A percentile compares a stretch with the other conserved stretches of the same genome.
phyloP scores from a whole-genome alignment of 2,329 filamentous ascomycete genomes.

The Botrytis aclada region DNA sequence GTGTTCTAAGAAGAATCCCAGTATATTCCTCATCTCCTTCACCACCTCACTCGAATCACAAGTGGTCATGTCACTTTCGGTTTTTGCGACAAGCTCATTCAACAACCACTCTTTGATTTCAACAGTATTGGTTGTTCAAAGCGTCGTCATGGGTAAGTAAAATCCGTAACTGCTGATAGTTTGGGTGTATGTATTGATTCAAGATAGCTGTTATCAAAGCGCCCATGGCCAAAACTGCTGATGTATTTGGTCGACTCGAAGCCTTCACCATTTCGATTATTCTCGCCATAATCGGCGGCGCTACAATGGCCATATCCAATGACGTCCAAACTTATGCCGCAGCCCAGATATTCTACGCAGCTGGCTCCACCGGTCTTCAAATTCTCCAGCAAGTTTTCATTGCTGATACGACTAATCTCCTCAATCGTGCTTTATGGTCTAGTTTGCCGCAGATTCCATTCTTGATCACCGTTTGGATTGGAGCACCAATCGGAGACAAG shows the following conservation, averaged over 20 bases:
- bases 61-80: constrained; percentile 42
- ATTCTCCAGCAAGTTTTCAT: constrained; percentile 56
- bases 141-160: constrained; percentile 13
- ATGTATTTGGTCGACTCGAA: constrained; percentile 49
- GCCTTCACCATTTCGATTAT: constrained; percentile 45
- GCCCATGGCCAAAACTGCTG: constrained; percentile 50
- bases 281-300: constrained; percentile 48
- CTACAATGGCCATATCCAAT: constrained; percentile 63
- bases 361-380: constrained; percentile 52
- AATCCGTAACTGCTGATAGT: constrained; percentile 35
- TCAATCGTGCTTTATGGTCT: constrained; percentile 54
- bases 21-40: constrained; percentile 42
- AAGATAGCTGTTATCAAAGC: constrained; percentile 54
- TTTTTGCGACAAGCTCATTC: constrained; percentile 46
- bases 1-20: constrained; percentile 40
- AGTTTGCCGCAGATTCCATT: constrained; percentile 40
- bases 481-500: constrained; percentile 40
- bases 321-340: constrained; percentile 60
- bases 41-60: constrained; percentile 18
- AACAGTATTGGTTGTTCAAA: constrained; percentile 21
- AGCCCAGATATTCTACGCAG: constrained; percentile 58
- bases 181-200: constrained; percentile 40
- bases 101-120: constrained; percentile 47
- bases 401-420: constrained; percentile 62
- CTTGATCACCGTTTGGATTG: constrained; percentile 46